phyloP scores from a whole-genome alignment of 352 stramenopile genomes.

The Globisporangium radiosum region DNA sequence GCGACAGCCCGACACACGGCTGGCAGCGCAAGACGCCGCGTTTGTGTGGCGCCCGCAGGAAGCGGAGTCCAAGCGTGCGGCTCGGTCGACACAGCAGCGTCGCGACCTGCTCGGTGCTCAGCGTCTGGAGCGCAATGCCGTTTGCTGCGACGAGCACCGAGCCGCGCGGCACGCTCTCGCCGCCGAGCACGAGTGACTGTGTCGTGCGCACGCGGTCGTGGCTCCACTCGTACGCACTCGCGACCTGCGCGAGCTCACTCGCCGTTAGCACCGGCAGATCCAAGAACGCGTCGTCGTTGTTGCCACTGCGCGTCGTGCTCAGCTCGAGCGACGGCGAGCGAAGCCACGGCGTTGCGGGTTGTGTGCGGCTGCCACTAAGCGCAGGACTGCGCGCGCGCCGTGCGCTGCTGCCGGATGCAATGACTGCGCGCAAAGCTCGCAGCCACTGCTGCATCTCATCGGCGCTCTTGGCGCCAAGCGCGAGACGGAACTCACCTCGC shows the following conservation, averaged over 20 bases:
- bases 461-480: constrained; percentile 37
- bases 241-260: constrained; percentile 26
- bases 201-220: constrained; percentile 45
- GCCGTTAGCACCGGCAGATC: constrained; percentile 24
- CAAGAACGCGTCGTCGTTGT: constrained; percentile 20
- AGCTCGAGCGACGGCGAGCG: constrained; percentile 14
- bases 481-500: constrained; percentile 19
- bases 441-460: constrained; percentile 49
- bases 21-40: constrained; percentile 44
- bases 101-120: constrained; percentile 34
- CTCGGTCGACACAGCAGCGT: constrained; percentile 28
- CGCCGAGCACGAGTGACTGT: constrained; percentile 24
- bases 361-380: background rate
- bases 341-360: background rate
- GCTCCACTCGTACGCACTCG: constrained; percentile 39
- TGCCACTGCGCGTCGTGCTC: background rate
- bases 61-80: constrained; percentile 32
- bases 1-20: constrained; percentile 41
- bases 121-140: constrained; percentile 52
- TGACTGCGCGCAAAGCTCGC: constrained; percentile 18
- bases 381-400: constrained; percentile 3
- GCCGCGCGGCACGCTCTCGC: constrained; percentile 29
- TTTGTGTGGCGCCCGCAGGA: constrained; percentile 38
- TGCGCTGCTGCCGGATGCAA: background rate
- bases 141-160: constrained; percentile 59